Conservation (phyloP, 495 filamentous ascomycete species). For the Xylaria longipes region DNA sequence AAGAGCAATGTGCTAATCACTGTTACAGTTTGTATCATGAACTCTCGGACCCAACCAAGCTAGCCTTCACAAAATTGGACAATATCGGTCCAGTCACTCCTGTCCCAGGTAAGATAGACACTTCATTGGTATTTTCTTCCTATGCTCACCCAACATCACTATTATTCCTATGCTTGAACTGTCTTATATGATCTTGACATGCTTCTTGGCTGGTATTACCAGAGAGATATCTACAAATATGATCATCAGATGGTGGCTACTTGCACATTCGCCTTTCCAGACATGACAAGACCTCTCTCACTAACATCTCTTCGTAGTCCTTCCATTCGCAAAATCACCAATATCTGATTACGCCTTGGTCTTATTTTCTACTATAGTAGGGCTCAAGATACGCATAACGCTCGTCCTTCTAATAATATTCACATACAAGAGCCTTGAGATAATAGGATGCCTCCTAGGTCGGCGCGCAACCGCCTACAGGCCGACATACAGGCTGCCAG, state of each 20-base stretch:
- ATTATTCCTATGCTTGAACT: not conserved
- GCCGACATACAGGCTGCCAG: conserved; percentile 32
- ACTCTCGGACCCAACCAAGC: not conserved
- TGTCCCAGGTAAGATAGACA: not conserved
- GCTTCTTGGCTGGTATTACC: not conserved
- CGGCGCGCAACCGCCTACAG: conserved; percentile 24
- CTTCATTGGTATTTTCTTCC: not conserved
- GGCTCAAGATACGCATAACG: not conserved
- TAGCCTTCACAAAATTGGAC: not conserved
- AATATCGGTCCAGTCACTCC: not conserved
- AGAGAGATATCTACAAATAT: not conserved
- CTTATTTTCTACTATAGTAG: not conserved
- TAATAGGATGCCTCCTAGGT: conserved; percentile 17
- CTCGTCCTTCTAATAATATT: not conserved
- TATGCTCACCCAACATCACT: not conserved
- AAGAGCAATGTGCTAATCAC: not conserved
- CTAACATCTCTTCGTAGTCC: not conserved
- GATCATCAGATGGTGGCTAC: not conserved
- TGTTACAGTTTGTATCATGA: not conserved
- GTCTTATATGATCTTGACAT: not conserved
- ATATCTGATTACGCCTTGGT: not conserved
- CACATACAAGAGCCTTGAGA: not conserved
- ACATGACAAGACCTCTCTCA: not conserved
- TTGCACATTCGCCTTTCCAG: not conserved
- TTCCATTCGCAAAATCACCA: not conserved